Evolutionary conservation across 768 basidiomycete species (phyloP).

Genomic region (Psilocybe cyanescens): DNA sequence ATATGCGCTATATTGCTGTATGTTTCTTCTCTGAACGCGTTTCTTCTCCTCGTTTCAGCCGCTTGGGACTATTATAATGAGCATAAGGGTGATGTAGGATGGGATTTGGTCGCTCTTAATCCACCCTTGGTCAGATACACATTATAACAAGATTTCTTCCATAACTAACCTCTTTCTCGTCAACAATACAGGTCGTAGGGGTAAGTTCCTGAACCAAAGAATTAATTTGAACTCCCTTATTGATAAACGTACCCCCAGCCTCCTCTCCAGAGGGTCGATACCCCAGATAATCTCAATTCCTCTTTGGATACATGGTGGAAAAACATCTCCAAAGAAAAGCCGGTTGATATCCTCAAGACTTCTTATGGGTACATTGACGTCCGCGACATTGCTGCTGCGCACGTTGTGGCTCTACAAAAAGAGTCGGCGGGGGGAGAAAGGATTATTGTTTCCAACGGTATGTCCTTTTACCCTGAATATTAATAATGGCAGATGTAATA

Average conservation of each 20-base stretch:
- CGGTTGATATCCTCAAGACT: slow-evolving; percentile 20
- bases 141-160: not conserved
- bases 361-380: slow-evolving; percentile 50
- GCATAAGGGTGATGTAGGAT: slow-evolving; percentile 44
- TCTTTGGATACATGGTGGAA: slow-evolving; percentile 38
- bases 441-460: slow-evolving; percentile 50
- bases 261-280: slow-evolving; percentile 42
- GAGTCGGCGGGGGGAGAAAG: slow-evolving; percentile 59
- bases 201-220: slow-evolving; percentile 16
- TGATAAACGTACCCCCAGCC: slow-evolving; percentile 31
- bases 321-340: slow-evolving; percentile 21
- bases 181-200: slow-evolving; percentile 32
- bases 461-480: not conserved
- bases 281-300: slow-evolving; percentile 39
- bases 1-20: not conserved
- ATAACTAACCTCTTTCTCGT: not conserved
- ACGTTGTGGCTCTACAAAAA: slow-evolving; percentile 54
- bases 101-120: slow-evolving; percentile 57
- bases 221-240: not conserved
- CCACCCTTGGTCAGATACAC: slow-evolving; percentile 48
- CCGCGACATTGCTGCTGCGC: slow-evolving; percentile 59
- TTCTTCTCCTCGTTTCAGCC: slow-evolving; percentile 27
- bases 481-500: too few relatives aligned
- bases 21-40: not conserved
- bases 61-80: slow-evolving; percentile 46